Evolutionary conservation across 2,329 filamentous ascomycete species (phyloP).

Genomic region (Botrytis squamosa): DNA sequence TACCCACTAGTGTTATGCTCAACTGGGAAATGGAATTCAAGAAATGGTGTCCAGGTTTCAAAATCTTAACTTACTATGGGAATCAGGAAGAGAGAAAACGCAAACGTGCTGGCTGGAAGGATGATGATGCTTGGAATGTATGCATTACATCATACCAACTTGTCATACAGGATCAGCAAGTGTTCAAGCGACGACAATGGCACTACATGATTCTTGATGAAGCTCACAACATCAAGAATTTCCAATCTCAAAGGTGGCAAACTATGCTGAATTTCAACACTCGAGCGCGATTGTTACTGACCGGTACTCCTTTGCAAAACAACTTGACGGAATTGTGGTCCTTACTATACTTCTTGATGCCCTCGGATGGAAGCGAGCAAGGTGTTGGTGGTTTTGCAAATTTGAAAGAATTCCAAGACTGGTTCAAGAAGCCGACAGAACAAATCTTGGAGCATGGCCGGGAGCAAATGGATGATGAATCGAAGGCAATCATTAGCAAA

Average conservation of each 20-base stretch:
- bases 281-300: constrained; percentile 79
- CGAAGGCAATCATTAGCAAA: constrained; percentile 85
- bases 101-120: constrained; percentile 91
- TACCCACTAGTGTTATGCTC: constrained; percentile 96
- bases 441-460: constrained; percentile 94
- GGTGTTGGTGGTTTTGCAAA: constrained; percentile 89
- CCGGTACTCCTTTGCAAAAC: constrained; percentile 94
- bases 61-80: constrained; percentile 95
- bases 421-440: constrained; percentile 92
- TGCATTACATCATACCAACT: constrained; percentile 98
- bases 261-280: constrained; percentile 93
- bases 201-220: constrained; percentile 98
- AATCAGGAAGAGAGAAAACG: constrained; percentile 86
- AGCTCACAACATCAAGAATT: constrained; percentile 99
- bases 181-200: constrained; percentile 90
- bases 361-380: constrained; percentile 69
- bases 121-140: constrained; percentile 93
- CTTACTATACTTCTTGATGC: constrained; percentile 92
- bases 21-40: constrained; percentile 99
- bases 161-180: constrained; percentile 88
- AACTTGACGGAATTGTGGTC: constrained; percentile 98
- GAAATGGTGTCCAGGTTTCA: constrained; percentile 97
- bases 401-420: constrained; percentile 92
- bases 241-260: constrained; percentile 96
- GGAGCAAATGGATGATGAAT: constrained; percentile 92